phyloP scores from a whole-genome alignment of 345 rosid genomes.

The Melaleuca alternifolia region DNA sequence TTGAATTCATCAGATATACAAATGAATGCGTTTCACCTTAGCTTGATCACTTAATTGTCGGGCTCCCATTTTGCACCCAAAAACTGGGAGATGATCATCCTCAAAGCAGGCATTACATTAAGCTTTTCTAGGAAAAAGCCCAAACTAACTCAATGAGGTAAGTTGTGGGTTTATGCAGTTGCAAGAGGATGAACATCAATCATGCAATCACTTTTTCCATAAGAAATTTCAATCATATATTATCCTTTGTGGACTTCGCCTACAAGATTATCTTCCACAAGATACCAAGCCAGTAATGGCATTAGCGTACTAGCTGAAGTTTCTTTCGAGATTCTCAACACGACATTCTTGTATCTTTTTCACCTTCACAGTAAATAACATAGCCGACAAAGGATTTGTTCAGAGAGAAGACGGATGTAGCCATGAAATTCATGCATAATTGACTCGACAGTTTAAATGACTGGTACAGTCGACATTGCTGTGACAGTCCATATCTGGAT shows the following conservation, averaged over 20 bases:
- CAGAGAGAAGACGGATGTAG: background rate
- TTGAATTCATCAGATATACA: background rate
- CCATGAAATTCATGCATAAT: background rate
- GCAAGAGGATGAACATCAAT: too few species aligned
- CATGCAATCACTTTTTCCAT: too few species aligned
- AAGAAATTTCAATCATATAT: background rate
- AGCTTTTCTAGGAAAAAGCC: background rate
- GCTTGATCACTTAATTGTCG: background rate
- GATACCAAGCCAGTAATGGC: background rate
- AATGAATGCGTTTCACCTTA: background rate
- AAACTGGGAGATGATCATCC: background rate
- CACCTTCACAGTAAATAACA: background rate
- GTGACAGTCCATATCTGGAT: background rate
- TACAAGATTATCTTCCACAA: background rate
- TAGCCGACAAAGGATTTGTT: background rate
- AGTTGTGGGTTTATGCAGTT: background rate
- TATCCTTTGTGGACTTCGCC: background rate
- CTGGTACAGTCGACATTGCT: background rate
- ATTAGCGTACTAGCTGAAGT: background rate
- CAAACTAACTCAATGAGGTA: background rate
- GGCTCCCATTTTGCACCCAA: background rate
- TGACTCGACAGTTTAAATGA: background rate
- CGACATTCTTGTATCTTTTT: background rate
- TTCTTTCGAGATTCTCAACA: background rate
- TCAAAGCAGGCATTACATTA: background rate